Evolutionary conservation across 208 protist genomes (phyloP), one percentile per base, ranked within the genome.

Genomic region (Cochliopodium minus): DNA sequence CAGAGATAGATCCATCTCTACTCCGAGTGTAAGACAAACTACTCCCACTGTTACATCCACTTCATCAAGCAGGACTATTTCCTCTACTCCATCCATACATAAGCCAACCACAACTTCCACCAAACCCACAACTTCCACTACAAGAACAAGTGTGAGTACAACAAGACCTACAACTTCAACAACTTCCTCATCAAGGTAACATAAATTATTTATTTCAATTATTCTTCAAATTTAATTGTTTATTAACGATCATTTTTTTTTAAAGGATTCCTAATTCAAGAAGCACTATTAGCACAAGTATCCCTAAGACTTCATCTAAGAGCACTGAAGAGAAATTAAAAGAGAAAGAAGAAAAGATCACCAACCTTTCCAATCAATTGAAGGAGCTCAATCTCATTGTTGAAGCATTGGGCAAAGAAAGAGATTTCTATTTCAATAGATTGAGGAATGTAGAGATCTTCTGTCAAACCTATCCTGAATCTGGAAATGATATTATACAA

Each of bases 381-480:
- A 10, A 4, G 17, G 50, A 56, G n/a, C 30, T 56, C 3, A 56
- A 15, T 30, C 6, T 35, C 6, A 30, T 4, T 2, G 22, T 35
- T 29, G 33, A 45, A 45, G 33, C 25, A 32, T 22, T 59, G 1
- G 38, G 46, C 7, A 47, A 13, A 52, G 55, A 59, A 59, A 25
- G 55, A 30, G 55, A 59, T 20, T 59, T 47, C 32, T 59, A 59
- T 23, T 59, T 59, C 22, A 1, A 40, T 33, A 59, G 46, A 13
- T n/a, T 59, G 0, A 26, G 55, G 22, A 26, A 47, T 5, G 33
- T 59, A 46, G 55, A 59, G 46, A 30, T 59, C 11, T 23, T 29
- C 6, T 38, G 28, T 29, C 32, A 54, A 54, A 23, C 17, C 5
- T n/a, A n/a, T n/a, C n/a, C n/a, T n/a, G n/a, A n/a, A n/a, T n/a